phyloP scores from a whole-genome alignment of 352 stramenopile species.

The Phytopythium helicoides region DNA sequence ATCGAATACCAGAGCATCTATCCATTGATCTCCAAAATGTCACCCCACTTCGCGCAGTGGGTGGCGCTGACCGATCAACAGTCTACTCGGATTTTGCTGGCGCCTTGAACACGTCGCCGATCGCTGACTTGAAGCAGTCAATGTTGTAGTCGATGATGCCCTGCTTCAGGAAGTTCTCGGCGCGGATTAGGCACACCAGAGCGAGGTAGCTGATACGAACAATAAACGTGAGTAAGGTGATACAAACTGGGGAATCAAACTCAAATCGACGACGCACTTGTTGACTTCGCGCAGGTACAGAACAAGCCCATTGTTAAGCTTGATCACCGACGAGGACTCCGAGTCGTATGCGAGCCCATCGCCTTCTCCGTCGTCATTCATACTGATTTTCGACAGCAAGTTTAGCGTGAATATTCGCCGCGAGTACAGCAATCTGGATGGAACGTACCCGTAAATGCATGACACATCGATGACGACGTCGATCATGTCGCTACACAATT shows the following conservation, averaged over 20 bases:
- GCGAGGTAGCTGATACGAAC: constrained; percentile 88
- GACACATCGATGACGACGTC: constrained; percentile 99
- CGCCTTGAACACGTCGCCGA: constrained; percentile 87
- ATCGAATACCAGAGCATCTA: too few relatives aligned
- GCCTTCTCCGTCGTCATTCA: constrained; percentile 90
- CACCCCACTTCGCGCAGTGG: not conserved
- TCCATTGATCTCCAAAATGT: too few relatives aligned
- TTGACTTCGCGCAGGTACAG: constrained; percentile 93
- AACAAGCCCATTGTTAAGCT: constrained; percentile 98
- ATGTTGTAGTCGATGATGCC: constrained; percentile 99
- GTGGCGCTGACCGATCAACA: not conserved
- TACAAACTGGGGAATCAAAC: not conserved
- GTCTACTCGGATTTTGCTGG: constrained; percentile 47
- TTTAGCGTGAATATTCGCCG: not conserved
- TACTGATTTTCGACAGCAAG: constrained; percentile 28
- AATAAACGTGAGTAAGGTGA: not conserved
- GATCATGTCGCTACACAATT: constrained; percentile 99
- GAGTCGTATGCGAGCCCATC: constrained; percentile 94
- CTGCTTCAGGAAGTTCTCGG: constrained; percentile 97
- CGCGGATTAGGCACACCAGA: constrained; percentile 96
- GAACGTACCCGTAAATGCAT: constrained; percentile 96
- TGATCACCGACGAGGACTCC: constrained; percentile 96
- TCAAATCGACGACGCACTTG: constrained; percentile 51
- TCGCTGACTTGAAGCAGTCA: constrained; percentile 95
- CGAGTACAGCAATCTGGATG: too few relatives aligned